Evolutionary conservation across 176 grass and related monocot species (phyloP), one percentile per base, ranked within the genome.

Genomic region (Oropetium thomaeum): DNA sequence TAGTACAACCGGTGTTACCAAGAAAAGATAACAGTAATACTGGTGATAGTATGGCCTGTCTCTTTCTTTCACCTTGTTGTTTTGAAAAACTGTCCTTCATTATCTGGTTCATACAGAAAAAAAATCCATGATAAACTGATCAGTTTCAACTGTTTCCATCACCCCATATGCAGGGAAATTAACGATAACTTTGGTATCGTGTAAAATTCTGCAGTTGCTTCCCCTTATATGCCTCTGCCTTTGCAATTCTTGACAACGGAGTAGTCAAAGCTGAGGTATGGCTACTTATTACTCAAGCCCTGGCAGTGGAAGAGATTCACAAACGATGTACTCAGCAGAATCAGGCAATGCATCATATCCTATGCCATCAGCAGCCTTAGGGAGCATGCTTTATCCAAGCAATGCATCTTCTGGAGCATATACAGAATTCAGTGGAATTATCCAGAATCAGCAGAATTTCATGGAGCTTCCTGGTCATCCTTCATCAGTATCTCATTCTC

Each of bases 261-360:
- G 25, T 81, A 75, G 68, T 69, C 75, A 82, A 79, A 87, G 52
- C 47, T 86, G 67, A 42, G 65, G 67, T 42, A 99, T 96, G 92
- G 75, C 96, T 69, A 84, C 85, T 65, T 99, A 92, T 81, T 92
- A 86, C 74, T 79, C 82, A 1, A 96, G 73, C 73, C 86, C 92
- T 23, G 77, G 82, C 27, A 76, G 89, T 69, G 84, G 92, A 82
- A 90, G 89, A 70, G 91, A 92, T 65, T 74, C 87, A 35, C 84
- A 89, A 80, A 77, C 52, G 62, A 65, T 90, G 85, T 85, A 87
- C 75, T 79, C 80, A 58, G 43, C 74, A 58, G 85, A 79, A 22
- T 75, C 81, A 47, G 89, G 59, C 44, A 89, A 69, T 74, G 23
- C 65, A 54, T 69, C 92, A n/a, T 99, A 96, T 81, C 79, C 87